Evolutionary conservation across 2,329 filamentous ascomycete species (phyloP).

Genomic region (Escovopsis sp.): DNA sequence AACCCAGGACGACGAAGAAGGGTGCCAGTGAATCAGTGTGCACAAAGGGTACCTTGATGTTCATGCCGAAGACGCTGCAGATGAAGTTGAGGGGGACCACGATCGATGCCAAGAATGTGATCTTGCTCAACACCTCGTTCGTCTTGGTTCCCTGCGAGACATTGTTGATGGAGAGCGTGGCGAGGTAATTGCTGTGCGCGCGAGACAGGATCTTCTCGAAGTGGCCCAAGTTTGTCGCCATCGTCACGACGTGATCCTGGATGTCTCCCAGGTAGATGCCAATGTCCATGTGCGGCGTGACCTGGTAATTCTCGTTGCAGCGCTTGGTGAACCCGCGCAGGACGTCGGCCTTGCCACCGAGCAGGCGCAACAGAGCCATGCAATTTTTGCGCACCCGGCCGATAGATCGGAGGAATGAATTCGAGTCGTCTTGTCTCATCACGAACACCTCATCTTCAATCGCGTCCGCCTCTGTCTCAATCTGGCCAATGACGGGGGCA

Average conservation of each 20-base stretch:
- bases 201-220: conserved; percentile 96
- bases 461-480: conserved; percentile 76
- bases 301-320: conserved; percentile 93
- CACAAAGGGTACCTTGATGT: conserved; percentile 57
- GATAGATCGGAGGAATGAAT: conserved; percentile 73
- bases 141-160: conserved; percentile 77
- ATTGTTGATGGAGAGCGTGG: conserved; percentile 84
- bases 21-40: conserved; percentile 36
- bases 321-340: conserved; percentile 96
- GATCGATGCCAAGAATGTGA: conserved; percentile 85
- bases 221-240: conserved; percentile 92
- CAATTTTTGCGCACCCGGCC: conserved; percentile 87
- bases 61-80: conserved; percentile 80
- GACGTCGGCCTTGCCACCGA: conserved; percentile 96
- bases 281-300: conserved; percentile 91
- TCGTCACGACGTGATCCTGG: conserved; percentile 97
- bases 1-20: conserved; percentile 36
- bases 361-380: conserved; percentile 79
- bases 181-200: conserved; percentile 89
- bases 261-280: conserved; percentile 94
- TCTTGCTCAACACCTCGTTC: conserved; percentile 84
- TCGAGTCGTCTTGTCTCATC: conserved; percentile 78
- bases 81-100: conserved; percentile 93
- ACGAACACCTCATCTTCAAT: conserved; percentile 96
- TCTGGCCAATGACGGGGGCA: conserved; percentile 72